A percentile compares a stretch with the other conserved stretches of the same genome.
Evolutionary conservation across 768 basidiomycete species (phyloP).

Genomic region (Mycena sanguinolenta): DNA sequence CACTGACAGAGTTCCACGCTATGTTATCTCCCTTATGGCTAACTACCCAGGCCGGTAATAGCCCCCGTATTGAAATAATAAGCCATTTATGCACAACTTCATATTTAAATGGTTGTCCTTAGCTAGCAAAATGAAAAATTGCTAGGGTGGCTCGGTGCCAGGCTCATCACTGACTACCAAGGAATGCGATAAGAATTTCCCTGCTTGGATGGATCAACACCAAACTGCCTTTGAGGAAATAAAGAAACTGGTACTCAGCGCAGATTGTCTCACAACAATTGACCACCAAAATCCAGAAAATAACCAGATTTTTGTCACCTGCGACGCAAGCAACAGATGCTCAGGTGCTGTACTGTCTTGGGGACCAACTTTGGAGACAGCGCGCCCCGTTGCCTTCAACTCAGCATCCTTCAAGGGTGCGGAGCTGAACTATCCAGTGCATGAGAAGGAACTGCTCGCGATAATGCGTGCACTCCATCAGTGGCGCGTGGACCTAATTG

Average conservation of each 20-base stretch:
- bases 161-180: too few species aligned
- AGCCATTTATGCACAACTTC: too few species aligned
- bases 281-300: constrained; percentile 46
- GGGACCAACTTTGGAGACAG: constrained; percentile 40
- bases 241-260: neutral
- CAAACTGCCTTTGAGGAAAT: too few species aligned
- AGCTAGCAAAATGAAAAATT: too few species aligned
- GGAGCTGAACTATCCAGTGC: constrained; percentile 41
- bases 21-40: too few species aligned
- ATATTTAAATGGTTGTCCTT: too few species aligned
- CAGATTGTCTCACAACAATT: constrained; percentile 45
- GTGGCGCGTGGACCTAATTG: constrained; percentile 39
- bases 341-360: constrained; percentile 44
- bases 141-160: too few species aligned
- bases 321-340: constrained; percentile 44
- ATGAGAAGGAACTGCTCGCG: constrained; percentile 40
- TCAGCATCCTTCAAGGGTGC: constrained; percentile 41
- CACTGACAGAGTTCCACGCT: too few species aligned
- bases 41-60: too few species aligned
- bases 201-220: too few species aligned
- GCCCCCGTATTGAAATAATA: too few species aligned
- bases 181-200: too few species aligned
- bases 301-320: constrained; percentile 49
- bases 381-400: constrained; percentile 48
- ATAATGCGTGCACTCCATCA: constrained; percentile 43